A percentile compares a stretch with the other conserved stretches of the same genome.
Evolutionary conservation across 495 filamentous ascomycete genomes (phyloP).

Genomic region (Penicillium dipodomyicola): DNA sequence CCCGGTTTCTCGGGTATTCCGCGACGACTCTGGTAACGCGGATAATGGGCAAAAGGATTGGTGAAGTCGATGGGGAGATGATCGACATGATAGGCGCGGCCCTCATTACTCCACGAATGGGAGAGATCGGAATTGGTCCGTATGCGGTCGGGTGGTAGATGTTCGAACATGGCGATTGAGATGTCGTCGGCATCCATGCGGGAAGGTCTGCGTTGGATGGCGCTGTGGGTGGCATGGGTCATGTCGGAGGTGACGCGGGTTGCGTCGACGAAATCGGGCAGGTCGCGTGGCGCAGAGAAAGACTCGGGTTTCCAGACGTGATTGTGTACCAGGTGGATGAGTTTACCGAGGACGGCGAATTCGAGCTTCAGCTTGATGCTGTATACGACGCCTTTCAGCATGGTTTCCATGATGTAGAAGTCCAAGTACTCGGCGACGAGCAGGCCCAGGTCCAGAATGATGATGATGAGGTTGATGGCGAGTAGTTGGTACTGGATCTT

Average conservation of each 20-base stretch:
- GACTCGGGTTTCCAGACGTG: conserved; percentile 44
- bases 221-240: conserved; percentile 36
- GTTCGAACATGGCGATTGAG: conserved; percentile 48
- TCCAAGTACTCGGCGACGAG: conserved; percentile 56
- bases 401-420: conserved; percentile 57
- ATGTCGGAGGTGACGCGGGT: conserved; percentile 44
- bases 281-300: conserved; percentile 25
- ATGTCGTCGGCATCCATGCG: conserved; percentile 43
- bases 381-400: conserved; percentile 60
- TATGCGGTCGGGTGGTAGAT: conserved; percentile 20
- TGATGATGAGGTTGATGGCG: conserved; percentile 56
- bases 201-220: conserved; percentile 24
- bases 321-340: conserved; percentile 42
- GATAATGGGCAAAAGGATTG: conserved; percentile 18
- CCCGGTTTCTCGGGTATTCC: conserved; percentile 17
- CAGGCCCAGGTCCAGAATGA: conserved; percentile 54
- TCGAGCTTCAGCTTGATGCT: conserved; percentile 66
- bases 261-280: conserved; percentile 48
- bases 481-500: conserved; percentile 59
- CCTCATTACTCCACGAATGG: conserved; percentile 37
- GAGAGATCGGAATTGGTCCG: conserved; percentile 31
- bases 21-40: conserved; percentile 9
- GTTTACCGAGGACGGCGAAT: conserved; percentile 57
- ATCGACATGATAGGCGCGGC: conserved; percentile 27
- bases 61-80: conserved; percentile 31